Evolutionary conservation across 1,139 yeast genomes (phyloP), one percentile per base, ranked within the genome.

Genomic region (Candida labiduridarum): DNA sequence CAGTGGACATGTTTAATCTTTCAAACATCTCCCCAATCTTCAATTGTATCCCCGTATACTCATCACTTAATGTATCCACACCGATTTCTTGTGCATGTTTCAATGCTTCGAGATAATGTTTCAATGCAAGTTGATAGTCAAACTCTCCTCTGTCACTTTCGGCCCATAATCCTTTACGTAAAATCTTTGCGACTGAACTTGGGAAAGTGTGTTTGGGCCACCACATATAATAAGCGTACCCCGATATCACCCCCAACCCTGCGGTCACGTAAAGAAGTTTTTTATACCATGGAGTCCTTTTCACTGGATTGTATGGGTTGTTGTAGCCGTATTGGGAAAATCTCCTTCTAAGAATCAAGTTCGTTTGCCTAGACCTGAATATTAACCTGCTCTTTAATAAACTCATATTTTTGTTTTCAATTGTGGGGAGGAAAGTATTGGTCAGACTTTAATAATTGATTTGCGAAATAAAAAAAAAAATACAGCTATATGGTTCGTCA

Each of bases 11-110:
- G 33, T 74, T 75, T 55, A 88, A 68, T 46, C 85, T 71, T 62
- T 88, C 95, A 64, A 84, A 89, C 90, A 90, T 87, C 62, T 91
- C 96, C 2, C 88, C 96, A 41, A 89, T 74, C 62, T 91, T 89
- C 63, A 92, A 73, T 61, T 90, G 96, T 52, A 92, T 80, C 0
- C 97, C 96, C 0, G 97, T 91, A 61, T 69, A 69, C 49, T 69
- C 74, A 53, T 69, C 74, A 34, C 59, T 52, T 33, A 88, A 61
- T 15, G 76, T 78, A 54, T 82, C 81, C 69, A 89, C 64, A 0
- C 67, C 69, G 44, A 77, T 65, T 33, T 68, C 68, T 18, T 74
- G 65, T 51, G 80, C 74, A 51, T 76, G 67, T 25, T 72, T 66
- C 38, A 82, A 64, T 1, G 85, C 85, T 22, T 80, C 84, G 29